Evolutionary conservation across 108 stramenopile species (phyloP).

Genomic region (Ochromonas danica): DNA sequence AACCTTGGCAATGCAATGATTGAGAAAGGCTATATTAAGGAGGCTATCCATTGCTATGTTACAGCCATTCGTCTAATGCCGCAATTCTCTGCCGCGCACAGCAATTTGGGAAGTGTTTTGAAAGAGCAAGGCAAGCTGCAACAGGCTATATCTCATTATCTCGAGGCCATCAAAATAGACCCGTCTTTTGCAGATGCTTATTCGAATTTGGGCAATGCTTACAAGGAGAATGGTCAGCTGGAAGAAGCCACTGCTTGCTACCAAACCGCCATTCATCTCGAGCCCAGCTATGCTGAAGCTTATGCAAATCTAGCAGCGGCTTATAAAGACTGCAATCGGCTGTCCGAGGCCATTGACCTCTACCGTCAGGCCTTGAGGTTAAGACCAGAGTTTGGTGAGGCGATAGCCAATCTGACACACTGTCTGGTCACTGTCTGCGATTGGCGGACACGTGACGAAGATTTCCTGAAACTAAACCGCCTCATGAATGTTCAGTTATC

Average conservation of each 20-base stretch:
- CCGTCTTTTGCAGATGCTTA: constrained; percentile 65
- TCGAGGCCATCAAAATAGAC: constrained; percentile 60
- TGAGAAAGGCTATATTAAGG: constrained; percentile 59
- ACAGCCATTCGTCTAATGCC: constrained; percentile 64
- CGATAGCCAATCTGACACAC: constrained; percentile 59
- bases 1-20: constrained; percentile 60
- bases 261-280: not conserved
- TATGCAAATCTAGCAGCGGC: constrained; percentile 55
- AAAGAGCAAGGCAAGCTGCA: constrained; percentile 64
- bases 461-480: constrained; percentile 40
- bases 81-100: constrained; percentile 62
- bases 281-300: constrained; percentile 54
- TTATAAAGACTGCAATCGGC: constrained; percentile 57
- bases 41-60: constrained; percentile 68
- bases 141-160: constrained; percentile 65
- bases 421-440: constrained; percentile 56
- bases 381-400: constrained; percentile 58
- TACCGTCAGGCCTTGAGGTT: constrained; percentile 57
- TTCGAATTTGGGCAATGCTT: constrained; percentile 64
- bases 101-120: constrained; percentile 60
- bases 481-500: constrained; percentile 39
- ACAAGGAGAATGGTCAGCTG: constrained; percentile 58
- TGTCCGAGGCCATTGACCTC: constrained; percentile 55
- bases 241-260: constrained; percentile 43
- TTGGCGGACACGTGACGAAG: constrained; percentile 51